A percentile compares a stretch with the other conserved stretches of the same genome.
These are phyloP conservation scores for Ophiostoma sp. DNA, from an alignment of 2,329 filamentous ascomycete genomes.

Conservation along the genomic window DNA sequence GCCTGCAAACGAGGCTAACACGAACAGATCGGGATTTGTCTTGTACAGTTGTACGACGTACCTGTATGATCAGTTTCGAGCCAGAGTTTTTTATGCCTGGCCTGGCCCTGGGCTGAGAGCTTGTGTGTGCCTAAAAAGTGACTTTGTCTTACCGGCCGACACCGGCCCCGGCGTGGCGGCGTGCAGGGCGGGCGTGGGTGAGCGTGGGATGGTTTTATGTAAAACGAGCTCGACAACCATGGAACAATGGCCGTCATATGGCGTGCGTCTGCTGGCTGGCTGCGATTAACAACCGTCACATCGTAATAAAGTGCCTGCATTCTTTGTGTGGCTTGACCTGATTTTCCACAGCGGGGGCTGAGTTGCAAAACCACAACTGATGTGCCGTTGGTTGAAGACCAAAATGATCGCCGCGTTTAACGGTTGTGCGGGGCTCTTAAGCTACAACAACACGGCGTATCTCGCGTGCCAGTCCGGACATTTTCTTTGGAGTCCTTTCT, in stretches of 20 bases:
- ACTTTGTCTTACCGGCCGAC: slow-evolving; percentile 2
- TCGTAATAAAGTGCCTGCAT: background rate
- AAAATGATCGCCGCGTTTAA: slow-evolving; percentile 3
- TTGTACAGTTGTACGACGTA: background rate
- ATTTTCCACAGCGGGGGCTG: background rate
- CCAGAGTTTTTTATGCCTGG: too few relatives aligned
- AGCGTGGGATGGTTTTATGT: slow-evolving; percentile 19
- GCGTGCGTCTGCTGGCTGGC: background rate
- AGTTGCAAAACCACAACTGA: background rate
- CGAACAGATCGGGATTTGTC: background rate
- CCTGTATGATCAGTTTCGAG: too few relatives aligned
- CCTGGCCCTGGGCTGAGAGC: too few relatives aligned
- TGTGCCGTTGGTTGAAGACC: background rate
- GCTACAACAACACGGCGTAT: background rate
- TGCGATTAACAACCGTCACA: too few relatives aligned
- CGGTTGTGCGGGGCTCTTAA: background rate
- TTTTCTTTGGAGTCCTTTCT: background rate
- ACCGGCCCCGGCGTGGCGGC: slow-evolving; percentile 10
- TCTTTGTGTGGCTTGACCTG: background rate
- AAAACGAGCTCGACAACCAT: background rate
- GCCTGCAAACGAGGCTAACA: slow-evolving; percentile 14
- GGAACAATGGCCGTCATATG: background rate
- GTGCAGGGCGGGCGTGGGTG: background rate
- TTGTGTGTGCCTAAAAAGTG: background rate
- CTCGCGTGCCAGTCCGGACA: background rate